Evolutionary conservation across 129 eudicot genomes (phyloP).

Genomic region (Solidago caesia): DNA sequence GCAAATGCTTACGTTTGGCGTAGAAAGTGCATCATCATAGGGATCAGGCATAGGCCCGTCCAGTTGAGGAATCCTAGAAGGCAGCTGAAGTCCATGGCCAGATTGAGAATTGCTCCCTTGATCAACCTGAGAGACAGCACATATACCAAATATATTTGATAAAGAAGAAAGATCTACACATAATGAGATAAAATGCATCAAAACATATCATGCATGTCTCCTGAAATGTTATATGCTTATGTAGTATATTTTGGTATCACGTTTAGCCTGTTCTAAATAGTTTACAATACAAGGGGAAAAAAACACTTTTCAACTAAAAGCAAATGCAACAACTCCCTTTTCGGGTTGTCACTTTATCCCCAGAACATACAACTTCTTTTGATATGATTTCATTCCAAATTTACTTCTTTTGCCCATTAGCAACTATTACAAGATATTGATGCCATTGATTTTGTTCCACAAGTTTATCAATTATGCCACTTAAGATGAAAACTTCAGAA

Average conservation of each 20-base stretch:
- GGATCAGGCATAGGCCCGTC: conserved; percentile 98
- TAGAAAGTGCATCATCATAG: conserved; percentile 93
- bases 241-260: background rate
- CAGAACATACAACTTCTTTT: no score
- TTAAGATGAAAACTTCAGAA: no score
- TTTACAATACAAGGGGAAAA: background rate
- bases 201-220: background rate
- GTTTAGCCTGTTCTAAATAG: background rate
- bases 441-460: no score
- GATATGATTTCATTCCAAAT: no score
- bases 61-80: conserved; percentile 74
- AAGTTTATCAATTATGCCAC: no score
- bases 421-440: no score
- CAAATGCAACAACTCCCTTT: no score
- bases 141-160: conserved; percentile 13
- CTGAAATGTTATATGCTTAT: background rate
- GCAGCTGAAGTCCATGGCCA: conserved; percentile 35
- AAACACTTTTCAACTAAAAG: no score
- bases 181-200: background rate
- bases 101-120: conserved; percentile 39
- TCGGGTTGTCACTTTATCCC: no score
- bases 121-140: conserved; percentile 39
- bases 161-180: background rate
- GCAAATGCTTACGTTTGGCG: conserved; percentile 71
- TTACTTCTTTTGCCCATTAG: no score